Conservation (phyloP, 495 filamentous ascomycete species). For the Trichoderma parareesei region DNA sequence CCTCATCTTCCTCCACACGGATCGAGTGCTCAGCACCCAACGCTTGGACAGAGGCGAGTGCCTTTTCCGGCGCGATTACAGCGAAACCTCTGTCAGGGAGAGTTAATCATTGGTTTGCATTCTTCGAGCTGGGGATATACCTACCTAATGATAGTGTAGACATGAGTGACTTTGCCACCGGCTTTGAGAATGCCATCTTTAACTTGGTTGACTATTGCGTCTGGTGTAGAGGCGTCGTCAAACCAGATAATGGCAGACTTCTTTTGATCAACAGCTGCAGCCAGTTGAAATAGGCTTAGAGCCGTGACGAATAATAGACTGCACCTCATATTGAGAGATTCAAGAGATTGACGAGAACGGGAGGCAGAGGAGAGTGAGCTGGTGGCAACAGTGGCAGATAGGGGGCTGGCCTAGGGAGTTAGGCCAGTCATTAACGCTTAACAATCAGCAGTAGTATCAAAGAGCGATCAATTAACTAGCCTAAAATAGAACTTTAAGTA, state of each 20-base stretch:
- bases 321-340: background rate
- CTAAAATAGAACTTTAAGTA: background rate
- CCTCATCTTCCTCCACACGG: conserved; percentile 67
- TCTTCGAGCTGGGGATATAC: conserved; percentile 14
- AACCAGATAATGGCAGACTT: conserved; percentile 76
- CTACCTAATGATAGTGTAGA: conserved; percentile 52
- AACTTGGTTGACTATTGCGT: conserved; percentile 56
- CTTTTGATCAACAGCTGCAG: conserved; percentile 3
- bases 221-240: conserved; percentile 56
- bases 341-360: no score
- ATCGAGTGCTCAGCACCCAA: conserved; percentile 56
- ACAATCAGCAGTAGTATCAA: no score
- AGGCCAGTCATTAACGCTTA: no score
- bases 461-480: background rate
- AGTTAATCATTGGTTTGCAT: conserved; percentile 15
- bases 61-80: conserved; percentile 57
- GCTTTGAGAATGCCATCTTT: conserved; percentile 61
- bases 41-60: conserved; percentile 60
- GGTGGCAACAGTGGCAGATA: background rate
- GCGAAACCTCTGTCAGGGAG: conserved; percentile 58
- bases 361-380: background rate
- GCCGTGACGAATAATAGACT: background rate
- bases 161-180: conserved; percentile 52
- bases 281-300: background rate
- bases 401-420: no score